Base-by-base conservation (phyloP, 2,329 filamentous ascomycete genomes). In the Penicillium sp. region DNA sequence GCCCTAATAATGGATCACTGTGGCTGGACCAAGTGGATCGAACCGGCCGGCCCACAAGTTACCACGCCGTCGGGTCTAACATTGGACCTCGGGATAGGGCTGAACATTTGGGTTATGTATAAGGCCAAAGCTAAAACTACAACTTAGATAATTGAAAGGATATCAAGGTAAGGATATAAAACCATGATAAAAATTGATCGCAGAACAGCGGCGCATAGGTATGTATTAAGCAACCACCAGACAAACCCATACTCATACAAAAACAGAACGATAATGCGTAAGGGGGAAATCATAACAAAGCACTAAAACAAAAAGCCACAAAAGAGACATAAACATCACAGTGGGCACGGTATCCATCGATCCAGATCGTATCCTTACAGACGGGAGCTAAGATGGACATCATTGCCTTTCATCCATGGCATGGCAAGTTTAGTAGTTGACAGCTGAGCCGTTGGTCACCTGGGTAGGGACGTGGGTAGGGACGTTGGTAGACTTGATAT, bases 201-300 rank as follows among this genome's bases (percentile, higher is more conserved):
- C 49, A 51, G 14, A 52, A 56, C 49, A 62, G 54, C 41, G 54
- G 57, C 59, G 48, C 46, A 61, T 60, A 56, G 22, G 29, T 59
- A 57, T 65, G 48, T 63, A 64, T 65, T 63, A 65, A 43, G 55
- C 62, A 62, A 63, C 60, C 62, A 49, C 53, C 55, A 48, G 49
- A 23, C 43, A n/a, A 47, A 54, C 22, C 29, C 49, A 54, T 63
- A 64, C 54, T 63, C 49, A 50, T 63, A 63, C 58, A 61, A 47
- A 37, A 49, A 52, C 15, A 26, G 37, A 56, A 46, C 42, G 52
- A n/a, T 23, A 55, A 46, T 50, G 45, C 23, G 54, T 46, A 44
- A 53, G 56, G 63, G 63, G 63, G 63, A 65, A 63, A 65, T 65
- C 63, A 62, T 65, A 56, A 57, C 58, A 29, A 49, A 43, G 57